Percentiles rank a stretch among this genome's conserved stretches.
Evolutionary conservation across 306 rosid genomes (phyloP).

Genomic region (Sicyos edulis): DNA sequence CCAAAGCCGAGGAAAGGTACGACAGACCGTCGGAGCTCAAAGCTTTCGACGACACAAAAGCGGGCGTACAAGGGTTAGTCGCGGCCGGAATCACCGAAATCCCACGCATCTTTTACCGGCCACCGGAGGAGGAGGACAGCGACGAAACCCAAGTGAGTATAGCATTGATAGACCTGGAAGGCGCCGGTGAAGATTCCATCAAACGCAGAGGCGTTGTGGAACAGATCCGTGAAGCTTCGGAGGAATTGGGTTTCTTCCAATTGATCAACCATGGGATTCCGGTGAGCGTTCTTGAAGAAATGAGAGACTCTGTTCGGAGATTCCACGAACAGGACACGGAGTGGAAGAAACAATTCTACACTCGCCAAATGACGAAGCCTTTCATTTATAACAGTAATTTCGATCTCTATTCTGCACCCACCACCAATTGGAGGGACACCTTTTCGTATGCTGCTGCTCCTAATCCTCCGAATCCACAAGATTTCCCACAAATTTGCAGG

Average conservation of each 20-base stretch:
- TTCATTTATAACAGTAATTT: neutral
- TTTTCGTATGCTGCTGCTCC: constrained; percentile 21
- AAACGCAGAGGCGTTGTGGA: constrained; percentile 25
- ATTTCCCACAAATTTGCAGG: constrained; percentile 45
- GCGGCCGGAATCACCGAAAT: constrained; percentile 30
- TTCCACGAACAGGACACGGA: constrained; percentile 36
- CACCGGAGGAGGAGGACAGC: neutral
- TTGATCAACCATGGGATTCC: constrained; percentile 39
- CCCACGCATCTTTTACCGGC: constrained; percentile 33
- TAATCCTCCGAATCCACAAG: constrained; percentile 35
- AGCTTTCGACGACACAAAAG: constrained; percentile 34
- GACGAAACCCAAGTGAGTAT: constrained; percentile 8
- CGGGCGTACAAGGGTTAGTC: constrained; percentile 38
- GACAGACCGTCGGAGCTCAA: constrained; percentile 24
- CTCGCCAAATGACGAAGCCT: constrained; percentile 20
- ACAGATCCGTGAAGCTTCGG: constrained; percentile 25
- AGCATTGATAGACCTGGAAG: constrained; percentile 36
- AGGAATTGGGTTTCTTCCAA: constrained; percentile 19
- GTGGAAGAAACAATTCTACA: constrained; percentile 30
- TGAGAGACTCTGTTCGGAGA: constrained; percentile 24
- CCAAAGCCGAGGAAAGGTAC: constrained; percentile 4
- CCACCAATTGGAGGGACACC: constrained; percentile 45
- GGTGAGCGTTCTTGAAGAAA: constrained; percentile 29
- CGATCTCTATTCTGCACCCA: constrained; percentile 23
- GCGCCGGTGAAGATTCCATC: constrained; percentile 3